Evolutionary conservation across 169 alveolate genomes (phyloP).

Genomic region (Cryptosporidium felis): DNA sequence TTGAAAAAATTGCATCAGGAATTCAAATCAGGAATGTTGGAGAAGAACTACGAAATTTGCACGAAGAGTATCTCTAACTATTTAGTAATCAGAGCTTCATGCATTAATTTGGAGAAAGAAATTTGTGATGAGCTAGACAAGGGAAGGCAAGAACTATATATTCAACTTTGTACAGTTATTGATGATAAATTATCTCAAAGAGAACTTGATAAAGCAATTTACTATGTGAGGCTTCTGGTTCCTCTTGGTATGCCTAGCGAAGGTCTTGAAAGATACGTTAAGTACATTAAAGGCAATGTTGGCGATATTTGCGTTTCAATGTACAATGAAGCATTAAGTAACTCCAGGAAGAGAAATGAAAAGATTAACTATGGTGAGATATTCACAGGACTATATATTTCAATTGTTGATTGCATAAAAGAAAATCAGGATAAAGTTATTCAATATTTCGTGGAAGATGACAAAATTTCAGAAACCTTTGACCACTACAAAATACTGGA

Average conservation of each 20-base stretch:
- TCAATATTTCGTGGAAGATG: constrained; percentile 9
- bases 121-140: constrained; percentile 20
- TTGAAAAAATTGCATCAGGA: constrained; percentile 33
- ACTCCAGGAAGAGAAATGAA: constrained; percentile 4
- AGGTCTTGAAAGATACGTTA: constrained; percentile 48
- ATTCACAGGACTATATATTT: constrained; percentile 27
- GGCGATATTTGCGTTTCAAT: constrained; percentile 29
- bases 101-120: constrained; percentile 27
- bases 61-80: neutral
- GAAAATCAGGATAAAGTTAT: constrained; percentile 15
- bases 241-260: constrained; percentile 55
- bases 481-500: neutral
- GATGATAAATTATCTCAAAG: constrained; percentile 16
- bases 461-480: neutral
- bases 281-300: constrained; percentile 32
- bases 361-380: constrained; percentile 39
- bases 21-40: neutral
- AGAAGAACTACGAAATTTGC: constrained; percentile 18
- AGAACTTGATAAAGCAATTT: neutral
- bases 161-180: neutral
- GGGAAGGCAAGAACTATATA: constrained; percentile 23
- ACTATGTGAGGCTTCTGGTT: constrained; percentile 23
- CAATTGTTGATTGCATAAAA: constrained; percentile 21
- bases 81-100: constrained; percentile 35
- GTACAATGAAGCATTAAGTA: constrained; percentile 35